Conservation (phyloP, 108 stramenopile species). For the Thalassiosira profunda region DNA sequence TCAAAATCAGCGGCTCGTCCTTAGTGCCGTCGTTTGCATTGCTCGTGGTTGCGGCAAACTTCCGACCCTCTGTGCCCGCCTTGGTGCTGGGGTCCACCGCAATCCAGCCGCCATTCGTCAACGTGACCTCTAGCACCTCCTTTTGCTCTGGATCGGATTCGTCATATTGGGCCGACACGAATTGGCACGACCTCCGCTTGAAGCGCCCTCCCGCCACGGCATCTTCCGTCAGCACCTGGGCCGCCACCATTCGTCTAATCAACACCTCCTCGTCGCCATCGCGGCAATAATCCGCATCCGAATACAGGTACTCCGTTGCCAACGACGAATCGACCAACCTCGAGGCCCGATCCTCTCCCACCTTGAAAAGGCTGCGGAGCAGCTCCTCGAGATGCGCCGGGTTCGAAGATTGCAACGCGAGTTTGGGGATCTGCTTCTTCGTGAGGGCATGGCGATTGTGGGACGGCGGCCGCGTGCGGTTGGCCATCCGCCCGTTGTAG, state of each 20-base stretch:
- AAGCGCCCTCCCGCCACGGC: slow-evolving; percentile 71
- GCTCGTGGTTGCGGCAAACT: slow-evolving; percentile 51
- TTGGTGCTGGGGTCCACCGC: slow-evolving; percentile 72
- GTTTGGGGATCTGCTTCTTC: slow-evolving; percentile 56
- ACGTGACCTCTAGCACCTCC: slow-evolving; percentile 30
- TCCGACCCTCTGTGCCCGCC: slow-evolving; percentile 66
- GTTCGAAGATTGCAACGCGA: slow-evolving; percentile 18
- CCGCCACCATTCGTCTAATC: slow-evolving; percentile 48
- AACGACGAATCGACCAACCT: slow-evolving; percentile 55
- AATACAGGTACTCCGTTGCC: slow-evolving; percentile 43
- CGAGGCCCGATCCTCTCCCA: slow-evolving; percentile 51
- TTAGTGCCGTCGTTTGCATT: slow-evolving; percentile 1
- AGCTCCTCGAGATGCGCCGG: slow-evolving; percentile 32
- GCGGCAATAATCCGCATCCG: slow-evolving; percentile 32
- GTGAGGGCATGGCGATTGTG: slow-evolving; percentile 31
- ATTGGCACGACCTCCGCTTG: slow-evolving; percentile 71
- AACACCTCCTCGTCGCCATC: slow-evolving; percentile 14
- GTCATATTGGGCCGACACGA: slow-evolving; percentile 23
- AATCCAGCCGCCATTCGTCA: slow-evolving; percentile 89
- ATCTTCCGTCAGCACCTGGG: slow-evolving; percentile 58
- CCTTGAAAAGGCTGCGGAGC: slow-evolving; percentile 57
- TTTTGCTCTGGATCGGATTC: not conserved
- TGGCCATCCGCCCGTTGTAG: slow-evolving; percentile 49
- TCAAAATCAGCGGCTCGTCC: slow-evolving; percentile 22
- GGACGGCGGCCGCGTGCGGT: slow-evolving; percentile 18